A percentile compares a stretch with the other conserved stretches of the same genome.
phyloP scores from a whole-genome alignment of 768 basidiomycete genomes.

The Tricholoma hemisulphureum region DNA sequence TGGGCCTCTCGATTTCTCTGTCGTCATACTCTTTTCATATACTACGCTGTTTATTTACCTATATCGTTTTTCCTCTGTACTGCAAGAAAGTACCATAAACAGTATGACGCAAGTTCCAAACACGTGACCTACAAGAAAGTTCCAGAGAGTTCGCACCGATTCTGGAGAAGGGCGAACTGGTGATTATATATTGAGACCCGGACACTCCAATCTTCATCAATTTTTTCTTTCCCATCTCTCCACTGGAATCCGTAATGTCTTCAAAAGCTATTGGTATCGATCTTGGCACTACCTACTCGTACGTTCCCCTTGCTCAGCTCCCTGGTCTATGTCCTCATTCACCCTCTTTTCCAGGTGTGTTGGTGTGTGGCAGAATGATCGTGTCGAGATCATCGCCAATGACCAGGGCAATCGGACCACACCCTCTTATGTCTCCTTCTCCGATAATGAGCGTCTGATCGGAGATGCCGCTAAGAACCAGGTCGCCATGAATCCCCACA shows the following conservation, averaged over 20 bases:
- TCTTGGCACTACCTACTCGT: constrained; percentile 93
- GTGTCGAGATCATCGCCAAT: constrained; percentile 97
- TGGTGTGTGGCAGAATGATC: constrained; percentile 99
- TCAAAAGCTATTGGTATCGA: constrained; percentile 89
- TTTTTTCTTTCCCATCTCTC: constrained; percentile 11
- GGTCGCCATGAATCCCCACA: constrained; percentile 96
- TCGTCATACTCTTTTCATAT: neutral
- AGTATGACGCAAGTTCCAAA: constrained; percentile 23
- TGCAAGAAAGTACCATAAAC: neutral
- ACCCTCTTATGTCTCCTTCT: constrained; percentile 94
- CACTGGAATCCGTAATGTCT: constrained; percentile 25
- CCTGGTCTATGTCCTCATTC: constrained; percentile 8
- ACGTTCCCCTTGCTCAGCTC: constrained; percentile 28
- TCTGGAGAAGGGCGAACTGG: constrained; percentile 31
- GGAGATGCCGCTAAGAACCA: constrained; percentile 99
- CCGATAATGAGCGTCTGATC: constrained; percentile 93
- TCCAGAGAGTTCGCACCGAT: constrained; percentile 43
- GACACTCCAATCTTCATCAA: neutral
- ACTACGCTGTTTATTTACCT: neutral
- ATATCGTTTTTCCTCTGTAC: no score
- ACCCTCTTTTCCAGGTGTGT: constrained; percentile 67
- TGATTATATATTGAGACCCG: constrained; percentile 28
- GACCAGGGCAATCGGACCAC: constrained; percentile 95
- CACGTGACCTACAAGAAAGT: constrained; percentile 40
- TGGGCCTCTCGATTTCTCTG: neutral